Evolutionary conservation across 2,329 filamentous ascomycete genomes (phyloP), one percentile per base, ranked within the genome.

Genomic region (Cordyceps fumosorosea): DNA sequence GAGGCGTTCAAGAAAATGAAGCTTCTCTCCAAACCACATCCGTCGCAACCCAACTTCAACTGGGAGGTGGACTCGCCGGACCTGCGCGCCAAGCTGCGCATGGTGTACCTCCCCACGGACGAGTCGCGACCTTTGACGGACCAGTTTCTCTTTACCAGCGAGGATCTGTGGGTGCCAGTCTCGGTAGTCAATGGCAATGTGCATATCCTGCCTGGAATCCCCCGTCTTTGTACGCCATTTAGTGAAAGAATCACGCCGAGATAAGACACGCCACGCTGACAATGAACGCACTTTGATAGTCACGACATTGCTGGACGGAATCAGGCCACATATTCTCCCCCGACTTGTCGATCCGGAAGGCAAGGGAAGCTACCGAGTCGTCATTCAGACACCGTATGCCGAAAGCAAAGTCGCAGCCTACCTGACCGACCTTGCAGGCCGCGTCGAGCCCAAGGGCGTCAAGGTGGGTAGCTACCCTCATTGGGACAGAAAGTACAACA

Each of bases 381-480:
- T 96, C 67, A 89, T 98, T 72, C 91, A 90, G 56, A 98, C 95
- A 32, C 93, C 93, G 32, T 74, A 96, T 75, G 80, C 89, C 0
- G 95, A 99, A 80, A 97, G 92, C 74, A 84, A 83, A 20, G 86
- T 97, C 37, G 93, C 95, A 14, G 84, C 81, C 20, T 97, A 90
- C 72, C 79, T 99, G 69, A 93, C 91, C 1, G 83, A 90, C 66
- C 78, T 98, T 65, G 90, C 93, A 5, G 82, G 79, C 32, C 85
- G 85, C 73, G 89, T 93, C 24, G 88, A 86, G 72, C 78, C 85
- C 0, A 86, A 84, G 69, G 92, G 91, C 3, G 83, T 98, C 69
- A 98, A 98, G 77, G 91, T 98, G 18, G 95, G 95, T 53, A 96
- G 91, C 75, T 98, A 99, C 75, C 95, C 95, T 42, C 81, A 91